Base-by-base conservation (phyloP, 495 filamentous ascomycete genomes). In the Penicillium atrosanguineum region DNA sequence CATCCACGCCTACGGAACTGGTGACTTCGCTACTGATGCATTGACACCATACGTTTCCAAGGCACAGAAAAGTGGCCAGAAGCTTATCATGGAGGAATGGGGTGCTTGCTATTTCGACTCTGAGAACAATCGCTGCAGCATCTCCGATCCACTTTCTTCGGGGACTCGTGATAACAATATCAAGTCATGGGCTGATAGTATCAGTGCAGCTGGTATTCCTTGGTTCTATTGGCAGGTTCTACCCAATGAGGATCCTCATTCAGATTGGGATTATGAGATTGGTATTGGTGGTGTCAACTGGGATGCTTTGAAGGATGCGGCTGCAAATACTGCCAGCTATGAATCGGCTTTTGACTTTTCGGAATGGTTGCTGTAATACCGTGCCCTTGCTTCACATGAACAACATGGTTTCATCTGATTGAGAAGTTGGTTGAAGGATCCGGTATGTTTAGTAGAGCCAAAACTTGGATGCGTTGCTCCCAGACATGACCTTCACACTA, bases 211-310 rank as follows among this genome's bases (percentile, higher is more conserved):
- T 37, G 63, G 62, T 21, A 66, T 66, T 26, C 62, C 63, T 7
- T 66, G 62, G 62, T 55, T 57, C 39, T 66, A 66, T 23, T 66
- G 62, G 63, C 62, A 66, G 49, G 61, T 66, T 18, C 48, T 66
- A 11, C 63, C 62, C 3, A 66, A 64, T 31, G 54, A 51, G 11
- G 62, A 65, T 23, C 63, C 63, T 7, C 56, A 60, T 39, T 28
- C 49, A 39, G 56, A 31, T 26, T 60, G 56, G 56, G 56, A 60
- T 55, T 60, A 60, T 52, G 56, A 60, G 34, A 46, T 60, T 18
- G 56, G 52, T 26, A 49, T 55, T 39, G 28, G 44, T 25, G 46
- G 44, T 34, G 46, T 46, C 8, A 55, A 50, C 23, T 56, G 56
- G 56, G 56, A 28, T 7, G 46, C 46, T 26, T 28, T 60, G 18